Evolutionary conservation across 164 flowering plant genomes (phyloP).

Genomic region (Buxus sempervirens): DNA sequence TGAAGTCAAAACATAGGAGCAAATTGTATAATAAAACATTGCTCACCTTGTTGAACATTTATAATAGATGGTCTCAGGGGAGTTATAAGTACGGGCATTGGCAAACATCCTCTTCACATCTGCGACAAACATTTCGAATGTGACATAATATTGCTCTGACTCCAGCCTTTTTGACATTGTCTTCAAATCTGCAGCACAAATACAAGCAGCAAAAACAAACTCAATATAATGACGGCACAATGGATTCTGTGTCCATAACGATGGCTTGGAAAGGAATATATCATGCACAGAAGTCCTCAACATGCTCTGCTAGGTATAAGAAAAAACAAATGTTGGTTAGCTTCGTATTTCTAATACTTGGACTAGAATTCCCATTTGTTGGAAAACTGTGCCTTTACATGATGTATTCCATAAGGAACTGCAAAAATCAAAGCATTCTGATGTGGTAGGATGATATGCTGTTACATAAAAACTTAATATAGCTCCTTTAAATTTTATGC

Average conservation of each 20-base stretch:
- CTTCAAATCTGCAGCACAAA: conserved; percentile 64
- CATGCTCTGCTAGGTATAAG: no score
- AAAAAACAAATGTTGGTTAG: no score
- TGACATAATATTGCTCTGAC: conserved; percentile 86
- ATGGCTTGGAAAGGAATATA: neutral
- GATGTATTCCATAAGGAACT: no score
- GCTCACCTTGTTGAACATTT: conserved; percentile 82
- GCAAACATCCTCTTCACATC: conserved; percentile 86
- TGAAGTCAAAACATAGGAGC: neutral
- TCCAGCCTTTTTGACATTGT: conserved; percentile 93
- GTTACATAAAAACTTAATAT: no score
- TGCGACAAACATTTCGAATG: conserved; percentile 97
- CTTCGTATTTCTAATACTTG: no score
- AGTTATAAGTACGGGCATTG: conserved; percentile 90
- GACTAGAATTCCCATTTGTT: no score
- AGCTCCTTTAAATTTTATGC: no score
- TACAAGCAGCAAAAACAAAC: neutral
- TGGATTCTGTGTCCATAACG: neutral
- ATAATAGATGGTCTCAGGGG: conserved; percentile 92
- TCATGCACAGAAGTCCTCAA: no score
- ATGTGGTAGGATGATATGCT: no score
- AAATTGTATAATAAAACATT: neutral
- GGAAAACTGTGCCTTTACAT: no score
- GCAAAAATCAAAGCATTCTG: no score
- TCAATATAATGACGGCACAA: neutral